Percentiles rank a stretch among this genome's conserved stretches.
Conservation (phyloP, 2,329 filamentous ascomycete genomes). For the Emydomyces testavorans region DNA sequence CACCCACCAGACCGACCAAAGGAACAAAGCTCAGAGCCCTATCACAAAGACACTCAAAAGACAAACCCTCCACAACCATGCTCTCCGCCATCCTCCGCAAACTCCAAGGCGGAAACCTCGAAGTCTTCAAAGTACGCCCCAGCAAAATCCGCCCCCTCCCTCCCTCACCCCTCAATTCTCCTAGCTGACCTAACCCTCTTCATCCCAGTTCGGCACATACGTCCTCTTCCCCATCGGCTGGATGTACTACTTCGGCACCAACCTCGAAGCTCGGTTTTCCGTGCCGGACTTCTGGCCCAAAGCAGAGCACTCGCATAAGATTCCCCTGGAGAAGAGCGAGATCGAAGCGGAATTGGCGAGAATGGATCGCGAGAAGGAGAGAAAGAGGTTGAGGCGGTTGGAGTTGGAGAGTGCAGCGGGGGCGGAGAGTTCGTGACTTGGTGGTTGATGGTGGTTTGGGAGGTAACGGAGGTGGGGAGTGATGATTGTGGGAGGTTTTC, state of each 20-base stretch:
- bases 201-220: slow-evolving; percentile 81
- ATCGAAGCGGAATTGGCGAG: slow-evolving; percentile 71
- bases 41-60: not conserved
- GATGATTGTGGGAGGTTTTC: slow-evolving; percentile 19
- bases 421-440: not conserved
- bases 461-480: slow-evolving; percentile 3
- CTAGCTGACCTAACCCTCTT: slow-evolving; percentile 3
- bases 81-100: slow-evolving; percentile 33
- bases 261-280: slow-evolving; percentile 82
- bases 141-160: not conserved
- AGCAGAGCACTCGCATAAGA: slow-evolving; percentile 42
- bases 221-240: slow-evolving; percentile 97
- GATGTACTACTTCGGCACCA: slow-evolving; percentile 99
- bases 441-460: not conserved
- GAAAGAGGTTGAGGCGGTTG: slow-evolving; percentile 29
- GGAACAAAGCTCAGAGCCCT: not conserved
- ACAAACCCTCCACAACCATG: slow-evolving; percentile 20
- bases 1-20: no score
- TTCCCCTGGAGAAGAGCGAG: slow-evolving; percentile 43
- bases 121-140: slow-evolving; percentile 73
- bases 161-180: not conserved
- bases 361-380: slow-evolving; percentile 43
- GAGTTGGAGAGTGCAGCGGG: slow-evolving; percentile 13
- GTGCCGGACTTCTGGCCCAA: slow-evolving; percentile 93
- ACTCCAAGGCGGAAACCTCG: slow-evolving; percentile 78